Evolutionary conservation across 345 rosid species (phyloP).

Genomic region (Murraya koenigii): DNA sequence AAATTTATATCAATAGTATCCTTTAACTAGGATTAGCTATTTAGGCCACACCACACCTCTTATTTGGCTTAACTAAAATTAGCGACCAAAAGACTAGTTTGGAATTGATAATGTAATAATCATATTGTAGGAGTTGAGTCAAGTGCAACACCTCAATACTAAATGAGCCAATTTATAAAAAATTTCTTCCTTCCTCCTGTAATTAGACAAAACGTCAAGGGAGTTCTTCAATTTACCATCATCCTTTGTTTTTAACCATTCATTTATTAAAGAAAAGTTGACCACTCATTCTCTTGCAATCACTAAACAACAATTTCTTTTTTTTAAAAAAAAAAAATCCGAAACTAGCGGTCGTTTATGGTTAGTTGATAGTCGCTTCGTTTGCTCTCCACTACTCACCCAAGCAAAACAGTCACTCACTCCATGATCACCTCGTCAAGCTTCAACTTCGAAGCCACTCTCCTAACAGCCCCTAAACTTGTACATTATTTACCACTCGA

Average conservation of each 20-base stretch:
- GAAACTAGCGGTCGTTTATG: background rate
- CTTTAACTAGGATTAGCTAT: too few relatives aligned
- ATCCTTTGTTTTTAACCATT: background rate
- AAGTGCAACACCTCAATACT: too few relatives aligned
- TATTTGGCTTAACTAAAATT: too few relatives aligned
- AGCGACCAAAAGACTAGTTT: too few relatives aligned
- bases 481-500: background rate
- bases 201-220: background rate
- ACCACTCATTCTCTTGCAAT: background rate
- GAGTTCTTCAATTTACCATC: too few relatives aligned
- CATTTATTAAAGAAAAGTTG: background rate
- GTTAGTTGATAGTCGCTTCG: background rate
- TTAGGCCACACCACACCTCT: too few relatives aligned
- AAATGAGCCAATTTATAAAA: too few relatives aligned
- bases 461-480: background rate
- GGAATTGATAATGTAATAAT: too few relatives aligned
- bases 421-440: conserved; percentile 5
- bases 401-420: background rate
- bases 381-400: background rate
- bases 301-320: background rate
- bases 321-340: background rate
- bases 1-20: too few relatives aligned
- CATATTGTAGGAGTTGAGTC: too few relatives aligned
- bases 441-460: background rate
- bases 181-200: background rate